Base-by-base conservation (phyloP, 2,329 filamentous ascomycete genomes). In the Pseudohalonectria lignicola region DNA sequence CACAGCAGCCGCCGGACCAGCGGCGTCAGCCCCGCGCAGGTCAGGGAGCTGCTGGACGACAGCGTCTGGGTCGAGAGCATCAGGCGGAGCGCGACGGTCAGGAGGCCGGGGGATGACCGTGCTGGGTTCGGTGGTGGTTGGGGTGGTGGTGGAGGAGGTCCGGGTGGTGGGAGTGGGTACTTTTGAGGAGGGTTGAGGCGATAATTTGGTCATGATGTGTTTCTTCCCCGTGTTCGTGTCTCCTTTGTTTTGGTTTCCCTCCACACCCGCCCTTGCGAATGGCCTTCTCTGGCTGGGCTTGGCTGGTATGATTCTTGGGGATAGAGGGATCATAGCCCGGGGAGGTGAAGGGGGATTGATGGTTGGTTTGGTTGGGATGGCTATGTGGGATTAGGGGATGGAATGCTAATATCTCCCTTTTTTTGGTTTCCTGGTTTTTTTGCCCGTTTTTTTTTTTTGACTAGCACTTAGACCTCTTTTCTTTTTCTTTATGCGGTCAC, bases 31-130 rank as follows among this genome's bases (percentile, higher is more conserved):
- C 79, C 81, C 36, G 74, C 79, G 34, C 82, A 87, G 50, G 83
- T 93, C 47, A 76, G 88, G 56, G 79, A 87, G 47, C 83, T 92
- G 53, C 71, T 96, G 39, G 86, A 92, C 51, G 84, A 90, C 52
- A 92, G 86, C 15, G 81, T 84, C 13, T 96, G 90, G 90, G 85
- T 90, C 37, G 86, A 94, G 61, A 94, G 85, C 65, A 87, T 95
- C 46, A 72, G 87, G 45, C 74, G 86, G 44, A 94, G 86, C 62
- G 86, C 92, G 49, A 94, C 87, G 38, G 72, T 71, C 38, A 63
- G 64, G 37, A 26, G 7, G 28, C 47, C 44, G 49, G 47, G 41
- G 2, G 31, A 32, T 23, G 26, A 29, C 11, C 11, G 31, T 7
- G 7, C 23, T 8, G 23, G 23, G 23, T 7, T 7, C 23, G 23